Evolutionary conservation across 208 protist species (phyloP).

Genomic region (Wallacemonas sp.): DNA sequence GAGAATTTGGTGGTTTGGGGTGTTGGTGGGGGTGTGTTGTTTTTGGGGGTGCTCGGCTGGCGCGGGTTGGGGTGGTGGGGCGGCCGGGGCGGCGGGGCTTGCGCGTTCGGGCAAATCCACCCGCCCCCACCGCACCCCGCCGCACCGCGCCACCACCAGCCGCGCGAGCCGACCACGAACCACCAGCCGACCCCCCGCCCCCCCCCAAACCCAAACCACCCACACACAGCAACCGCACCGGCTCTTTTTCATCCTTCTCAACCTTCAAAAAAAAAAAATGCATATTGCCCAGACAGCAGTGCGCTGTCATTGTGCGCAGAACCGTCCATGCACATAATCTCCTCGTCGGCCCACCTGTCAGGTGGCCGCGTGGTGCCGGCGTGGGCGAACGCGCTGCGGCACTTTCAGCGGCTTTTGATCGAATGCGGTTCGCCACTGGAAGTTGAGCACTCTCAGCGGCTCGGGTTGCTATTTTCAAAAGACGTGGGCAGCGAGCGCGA

Average conservation of each 20-base stretch:
- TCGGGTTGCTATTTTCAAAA: conserved; percentile 57
- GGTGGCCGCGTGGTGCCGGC: too few species aligned
- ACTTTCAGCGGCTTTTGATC: conserved; percentile 58
- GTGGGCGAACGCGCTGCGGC: conserved; percentile 44
- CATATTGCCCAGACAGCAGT: too few species aligned
- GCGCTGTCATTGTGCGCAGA: too few species aligned
- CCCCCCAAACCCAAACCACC: neutral
- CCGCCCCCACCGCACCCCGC: neutral
- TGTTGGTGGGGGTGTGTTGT: too few species aligned
- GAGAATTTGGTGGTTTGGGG: too few species aligned
- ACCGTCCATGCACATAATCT: too few species aligned
- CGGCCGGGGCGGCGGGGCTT: too few species aligned
- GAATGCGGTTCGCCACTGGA: conserved; percentile 54
- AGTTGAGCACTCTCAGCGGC: conserved; percentile 57
- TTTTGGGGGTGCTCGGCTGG: too few species aligned
- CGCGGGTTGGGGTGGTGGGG: neutral
- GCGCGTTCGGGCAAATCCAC: too few species aligned
- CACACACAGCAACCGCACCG: neutral
- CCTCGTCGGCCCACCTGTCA: too few species aligned
- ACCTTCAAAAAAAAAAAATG: conserved; percentile 7
- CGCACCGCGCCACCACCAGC: neutral
- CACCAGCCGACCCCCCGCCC: neutral
- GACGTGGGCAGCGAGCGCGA: conserved; percentile 26
- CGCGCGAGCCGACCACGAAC: neutral
- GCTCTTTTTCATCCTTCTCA: neutral